Evolutionary conservation across 2,329 filamentous ascomycete genomes (phyloP), one percentile per base, ranked within the genome.

Genomic region (Epichloe scottii): DNA sequence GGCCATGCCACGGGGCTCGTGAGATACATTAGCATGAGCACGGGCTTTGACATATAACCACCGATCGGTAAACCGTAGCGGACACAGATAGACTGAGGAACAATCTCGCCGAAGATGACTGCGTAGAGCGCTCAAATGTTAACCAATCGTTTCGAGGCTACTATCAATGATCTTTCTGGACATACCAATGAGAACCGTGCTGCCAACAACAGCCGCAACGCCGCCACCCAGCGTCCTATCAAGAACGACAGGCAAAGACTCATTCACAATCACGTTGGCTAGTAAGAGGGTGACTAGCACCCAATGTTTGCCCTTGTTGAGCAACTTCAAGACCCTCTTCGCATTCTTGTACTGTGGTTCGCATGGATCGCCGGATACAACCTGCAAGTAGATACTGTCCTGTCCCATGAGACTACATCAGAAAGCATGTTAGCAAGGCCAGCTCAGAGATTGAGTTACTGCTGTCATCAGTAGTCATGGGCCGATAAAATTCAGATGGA

Each of bases 101-200:
- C 86, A 56, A 98, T 82, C 73, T 98, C 93, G 60, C 93, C 93
- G 66, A 98, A 98, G 60, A 98, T 96, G 65, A 98, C 93, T 95
- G 26, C 14, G 19, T n/a, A 21, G n/a, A 37, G 15, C 43, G 14
- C 41, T 34, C 6, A 39, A 45, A 39, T 30, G 45, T 62, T 52
- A 14, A 65, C 61, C 23, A 17, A 47, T 12, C 5, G 23, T 17
- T 19, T 12, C 21, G 11, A 33, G 4, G 1, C 11, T n/a, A 26
- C 15, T 3, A 15, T 23, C 30, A 30, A 26, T 5, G 30, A 19
- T 23, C 15, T 8, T 40, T 23, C 3, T 15, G 33, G n/a, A 63
- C 78, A 58, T 80, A 95, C 89, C 90, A 68, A 98, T 97, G 55
- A 97, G 72, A 14, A 94, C 80, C 1, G 93, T 98, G 72, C 89